phyloP scores from a whole-genome alignment of 495 filamentous ascomycete genomes.

The Durotheca rogersii region DNA sequence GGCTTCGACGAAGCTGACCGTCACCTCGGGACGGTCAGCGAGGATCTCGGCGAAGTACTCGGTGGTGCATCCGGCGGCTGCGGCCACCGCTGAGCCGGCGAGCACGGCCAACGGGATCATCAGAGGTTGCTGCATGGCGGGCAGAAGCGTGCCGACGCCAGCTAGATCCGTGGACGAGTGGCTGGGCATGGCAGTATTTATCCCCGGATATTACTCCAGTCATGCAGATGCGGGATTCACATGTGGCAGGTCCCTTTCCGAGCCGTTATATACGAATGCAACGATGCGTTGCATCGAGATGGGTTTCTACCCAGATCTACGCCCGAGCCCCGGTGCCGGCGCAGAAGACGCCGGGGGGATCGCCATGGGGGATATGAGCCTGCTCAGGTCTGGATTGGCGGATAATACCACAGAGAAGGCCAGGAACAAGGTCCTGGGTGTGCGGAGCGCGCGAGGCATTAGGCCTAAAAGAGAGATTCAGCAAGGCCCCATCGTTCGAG shows the following conservation, averaged over 20 bases:
- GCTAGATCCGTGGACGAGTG: no score
- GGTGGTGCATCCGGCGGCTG: constrained; percentile 20
- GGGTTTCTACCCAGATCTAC: constrained; percentile 2
- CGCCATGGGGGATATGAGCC: constrained; percentile 4
- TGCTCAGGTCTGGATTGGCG: constrained; percentile 9
- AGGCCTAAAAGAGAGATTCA: neutral
- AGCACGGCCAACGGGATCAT: constrained; percentile 11
- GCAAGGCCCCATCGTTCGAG: neutral
- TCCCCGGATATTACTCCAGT: no score
- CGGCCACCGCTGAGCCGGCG: constrained; percentile 4
- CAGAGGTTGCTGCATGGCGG: constrained; percentile 9
- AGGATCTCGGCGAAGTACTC: constrained; percentile 29
- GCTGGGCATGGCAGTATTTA: no score
- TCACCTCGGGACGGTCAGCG: constrained; percentile 14
- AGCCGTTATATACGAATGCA: neutral
- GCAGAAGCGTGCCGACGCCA: neutral
- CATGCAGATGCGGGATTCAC: neutral
- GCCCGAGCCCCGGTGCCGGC: neutral
- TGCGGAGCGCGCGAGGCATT: neutral
- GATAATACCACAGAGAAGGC: constrained; percentile 9
- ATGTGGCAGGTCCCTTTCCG: neutral
- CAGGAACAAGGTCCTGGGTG: constrained; percentile 1
- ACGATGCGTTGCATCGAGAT: constrained; percentile 14
- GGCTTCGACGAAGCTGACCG: constrained; percentile 29
- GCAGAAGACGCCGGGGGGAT: constrained; percentile 1